phyloP scores from a whole-genome alignment of 495 filamentous ascomycete genomes.

The Wilcoxina mikolae region DNA sequence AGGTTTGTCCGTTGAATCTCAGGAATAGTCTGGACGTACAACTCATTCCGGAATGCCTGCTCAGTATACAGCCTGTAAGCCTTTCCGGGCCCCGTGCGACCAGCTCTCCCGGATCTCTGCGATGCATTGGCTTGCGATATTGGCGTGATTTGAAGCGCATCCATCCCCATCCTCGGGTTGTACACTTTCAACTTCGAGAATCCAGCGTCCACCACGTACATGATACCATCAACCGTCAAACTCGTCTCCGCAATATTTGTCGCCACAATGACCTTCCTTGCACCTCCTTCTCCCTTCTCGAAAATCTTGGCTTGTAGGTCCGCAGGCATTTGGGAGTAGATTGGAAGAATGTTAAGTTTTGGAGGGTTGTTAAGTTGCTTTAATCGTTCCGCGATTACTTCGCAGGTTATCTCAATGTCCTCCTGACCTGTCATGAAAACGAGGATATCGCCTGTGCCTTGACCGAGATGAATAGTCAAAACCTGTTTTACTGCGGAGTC shows the following conservation, averaged over 20 bases:
- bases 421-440: conserved; percentile 99
- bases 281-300: conserved; percentile 73
- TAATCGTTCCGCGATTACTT: conserved; percentile 77
- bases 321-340: conserved; percentile 99
- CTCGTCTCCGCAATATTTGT: conserved; percentile 98
- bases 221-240: conserved; percentile 96
- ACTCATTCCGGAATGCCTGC: conserved; percentile 84
- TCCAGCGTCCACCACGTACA: conserved; percentile 95
- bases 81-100: conserved; percentile 89
- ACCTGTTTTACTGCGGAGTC: conserved; percentile 94
- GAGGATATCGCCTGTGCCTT: conserved; percentile 80
- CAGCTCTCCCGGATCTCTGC: conserved; percentile 85
- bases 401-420: conserved; percentile 94
- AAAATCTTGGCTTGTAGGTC: conserved; percentile 97
- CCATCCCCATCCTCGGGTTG: conserved; percentile 98
- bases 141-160: conserved; percentile 93
- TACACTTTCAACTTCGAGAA: conserved; percentile 98
- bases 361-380: conserved; percentile 86
- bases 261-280: conserved; percentile 93
- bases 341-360: conserved; percentile 86
- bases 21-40: conserved; percentile 95
- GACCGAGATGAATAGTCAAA: conserved; percentile 90
- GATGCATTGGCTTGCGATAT: conserved; percentile 94
- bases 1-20: conserved; percentile 97
- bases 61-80: conserved; percentile 92